These are phyloP conservation scores for Martiniozyma asiatica DNA, from an alignment of 1,139 yeast species.

Conservation along the genomic window DNA sequence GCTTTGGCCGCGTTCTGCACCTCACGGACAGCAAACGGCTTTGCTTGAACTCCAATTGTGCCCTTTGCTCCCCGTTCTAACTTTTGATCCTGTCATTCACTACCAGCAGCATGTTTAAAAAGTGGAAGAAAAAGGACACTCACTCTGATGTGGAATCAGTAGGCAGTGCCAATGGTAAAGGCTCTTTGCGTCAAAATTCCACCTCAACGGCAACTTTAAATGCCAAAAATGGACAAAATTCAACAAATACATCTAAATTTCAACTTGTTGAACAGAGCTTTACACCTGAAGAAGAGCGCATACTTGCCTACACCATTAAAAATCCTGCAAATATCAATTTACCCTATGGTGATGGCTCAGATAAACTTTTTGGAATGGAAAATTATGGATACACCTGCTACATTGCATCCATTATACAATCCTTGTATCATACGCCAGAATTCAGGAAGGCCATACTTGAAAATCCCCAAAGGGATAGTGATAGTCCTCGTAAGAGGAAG, in stretches of 20 bases:
- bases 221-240: neutral
- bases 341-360: slow-evolving; percentile 53
- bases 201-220: neutral
- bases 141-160: too few species aligned
- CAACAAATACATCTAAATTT: too few species aligned
- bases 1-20: too few species aligned
- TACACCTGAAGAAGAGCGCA: too few species aligned
- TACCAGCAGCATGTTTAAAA: slow-evolving; percentile 19
- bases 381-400: slow-evolving; percentile 94
- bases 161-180: too few species aligned
- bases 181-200: neutral
- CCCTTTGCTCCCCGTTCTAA: too few species aligned
- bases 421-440: slow-evolving; percentile 61
- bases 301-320: slow-evolving; percentile 2
- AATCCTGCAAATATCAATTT: slow-evolving; percentile 12
- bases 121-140: slow-evolving; percentile 12
- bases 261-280: too few species aligned
- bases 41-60: too few species aligned
- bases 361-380: slow-evolving; percentile 84
- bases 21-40: too few species aligned
- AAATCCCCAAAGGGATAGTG: slow-evolving; percentile 27
- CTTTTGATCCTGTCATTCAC: too few species aligned
- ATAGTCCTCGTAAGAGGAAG: slow-evolving; percentile 27
- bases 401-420: slow-evolving; percentile 85
- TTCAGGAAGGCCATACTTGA: slow-evolving; percentile 51